A percentile compares a stretch with the other conserved stretches of the same genome.
phyloP scores from a whole-genome alignment of 2,329 filamentous ascomycete genomes.

The Diplodia corticola region DNA sequence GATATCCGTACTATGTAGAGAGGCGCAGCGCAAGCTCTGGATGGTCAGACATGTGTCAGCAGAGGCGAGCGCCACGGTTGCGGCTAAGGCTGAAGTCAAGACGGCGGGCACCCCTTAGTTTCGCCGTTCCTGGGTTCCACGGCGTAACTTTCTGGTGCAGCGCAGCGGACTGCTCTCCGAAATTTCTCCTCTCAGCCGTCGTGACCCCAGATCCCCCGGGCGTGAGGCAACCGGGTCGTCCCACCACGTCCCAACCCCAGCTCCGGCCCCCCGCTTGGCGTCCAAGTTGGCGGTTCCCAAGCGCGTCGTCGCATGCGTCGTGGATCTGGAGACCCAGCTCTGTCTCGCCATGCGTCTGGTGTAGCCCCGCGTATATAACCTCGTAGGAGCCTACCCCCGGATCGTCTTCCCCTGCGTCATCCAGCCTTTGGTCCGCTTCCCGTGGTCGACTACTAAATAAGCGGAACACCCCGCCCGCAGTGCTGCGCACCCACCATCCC shows the following conservation, averaged over 20 bases:
- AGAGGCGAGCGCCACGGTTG: constrained; percentile 3
- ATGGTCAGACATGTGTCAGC: background rate
- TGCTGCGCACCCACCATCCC: background rate
- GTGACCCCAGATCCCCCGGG: constrained; percentile 8
- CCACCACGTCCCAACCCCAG: constrained; percentile 2
- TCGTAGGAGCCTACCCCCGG: background rate
- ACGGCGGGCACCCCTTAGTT: background rate
- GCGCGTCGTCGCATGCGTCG: background rate
- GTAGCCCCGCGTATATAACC: background rate
- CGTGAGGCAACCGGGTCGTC: background rate
- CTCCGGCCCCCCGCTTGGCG: background rate
- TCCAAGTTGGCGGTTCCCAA: background rate
- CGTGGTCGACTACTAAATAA: background rate
- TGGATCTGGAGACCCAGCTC: background rate
- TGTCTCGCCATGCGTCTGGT: background rate
- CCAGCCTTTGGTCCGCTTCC: background rate
- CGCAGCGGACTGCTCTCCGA: background rate
- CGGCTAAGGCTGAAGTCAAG: constrained; percentile 2
- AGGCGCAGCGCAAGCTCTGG: background rate
- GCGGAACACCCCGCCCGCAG: background rate
- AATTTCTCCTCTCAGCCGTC: background rate
- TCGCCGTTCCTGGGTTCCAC: constrained; percentile 8
- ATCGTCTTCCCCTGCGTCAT: constrained; percentile 5
- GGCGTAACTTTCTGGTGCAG: background rate
- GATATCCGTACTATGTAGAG: background rate